Evolutionary conservation across 441 rosid species (phyloP), one percentile per base, ranked within the genome.

Genomic region (Adansonia rubrostipa): DNA sequence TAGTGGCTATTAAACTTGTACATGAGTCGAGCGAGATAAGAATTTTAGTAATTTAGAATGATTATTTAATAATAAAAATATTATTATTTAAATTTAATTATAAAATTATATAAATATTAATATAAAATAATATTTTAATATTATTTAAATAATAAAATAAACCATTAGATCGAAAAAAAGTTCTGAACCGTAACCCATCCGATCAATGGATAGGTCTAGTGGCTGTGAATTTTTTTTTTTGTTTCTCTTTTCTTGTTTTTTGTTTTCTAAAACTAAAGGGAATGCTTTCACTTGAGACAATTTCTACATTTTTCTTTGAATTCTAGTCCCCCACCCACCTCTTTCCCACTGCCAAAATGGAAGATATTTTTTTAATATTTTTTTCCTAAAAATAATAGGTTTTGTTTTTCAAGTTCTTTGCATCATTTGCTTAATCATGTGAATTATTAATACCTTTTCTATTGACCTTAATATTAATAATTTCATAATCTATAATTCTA

Each of bases 401-500:
- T 68, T 66, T 68, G 17, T 47, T 10, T 20, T 6, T 24, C 28
- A 13, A 19, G 4, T 69, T 69, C 11, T 22, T 48, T 22, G 40
- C 57, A 74, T 58, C 36, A 74, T 62, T 47, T 48, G 71, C 71
- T 47, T 28, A 75, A 28, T 62, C 60, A 63, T 75, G 9, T 48
- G 61, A 47, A 24, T 13, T 14, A 45, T 14, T 42, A 61, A 61
- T n/a, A 47, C 24, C 36, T 47, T 75, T 61, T 33, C 36, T 56
- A 57, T 40, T 48, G 56, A 48, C 3, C 42, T 48, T 28, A 24
- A 51, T 53, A 53, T 13, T 54, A n/a, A 56, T 40, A 57, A 6
- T 6, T 56, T 42, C 19, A 57, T 73, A n/a, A 33, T 24, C 28
- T 24, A 24, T 24, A 24, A 24, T 24, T 36, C 11, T 40, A 36